A percentile compares a stretch with the other conserved stretches of the same genome.
These are phyloP conservation scores for Rhodotorula glutinis DNA, from an alignment of 1,284 basidiomycete species.

Conservation along the genomic window DNA sequence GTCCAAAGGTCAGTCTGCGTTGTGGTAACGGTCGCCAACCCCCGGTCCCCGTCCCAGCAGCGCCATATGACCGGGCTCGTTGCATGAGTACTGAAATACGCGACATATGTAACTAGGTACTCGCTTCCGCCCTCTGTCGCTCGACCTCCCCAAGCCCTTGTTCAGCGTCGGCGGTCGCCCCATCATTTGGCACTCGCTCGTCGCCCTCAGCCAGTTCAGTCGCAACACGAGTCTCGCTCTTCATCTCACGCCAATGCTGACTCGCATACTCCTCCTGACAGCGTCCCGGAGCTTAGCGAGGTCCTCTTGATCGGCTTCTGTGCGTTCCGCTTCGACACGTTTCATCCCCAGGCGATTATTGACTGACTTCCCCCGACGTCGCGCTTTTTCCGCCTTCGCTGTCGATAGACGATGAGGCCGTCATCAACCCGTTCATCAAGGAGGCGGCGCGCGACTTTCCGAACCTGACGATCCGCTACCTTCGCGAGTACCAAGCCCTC, in stretches of 20 bases:
- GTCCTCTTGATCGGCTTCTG: conserved; percentile 55
- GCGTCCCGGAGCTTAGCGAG: conserved; percentile 52
- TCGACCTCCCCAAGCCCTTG: conserved; percentile 49
- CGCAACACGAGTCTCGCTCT: no score
- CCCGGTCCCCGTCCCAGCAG: no score
- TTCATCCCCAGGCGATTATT: not conserved
- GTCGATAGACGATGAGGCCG: conserved; percentile 52
- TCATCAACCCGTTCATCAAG: conserved; percentile 53
- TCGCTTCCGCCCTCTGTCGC: conserved; percentile 53
- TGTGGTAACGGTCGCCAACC: no score
- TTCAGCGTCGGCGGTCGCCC: conserved; percentile 49
- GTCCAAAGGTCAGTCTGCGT: conserved; percentile 23
- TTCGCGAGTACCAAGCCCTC: conserved; percentile 54
- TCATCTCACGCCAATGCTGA: not conserved
- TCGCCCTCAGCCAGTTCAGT: conserved; percentile 50
- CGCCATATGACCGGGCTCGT: no score
- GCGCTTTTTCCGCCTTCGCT: no score
- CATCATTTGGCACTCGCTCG: conserved; percentile 56
- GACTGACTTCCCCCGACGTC: not conserved
- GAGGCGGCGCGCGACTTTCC: conserved; percentile 54
- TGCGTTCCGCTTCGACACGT: conserved; percentile 1
- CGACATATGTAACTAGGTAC: conserved; percentile 44
- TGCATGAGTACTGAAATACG: no score
- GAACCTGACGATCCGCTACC: conserved; percentile 52
- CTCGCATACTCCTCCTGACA: not conserved